Evolutionary conservation across 331 rosid species (phyloP), one percentile per base, ranked within the genome.

Genomic region (Pyracantha coccinea): DNA sequence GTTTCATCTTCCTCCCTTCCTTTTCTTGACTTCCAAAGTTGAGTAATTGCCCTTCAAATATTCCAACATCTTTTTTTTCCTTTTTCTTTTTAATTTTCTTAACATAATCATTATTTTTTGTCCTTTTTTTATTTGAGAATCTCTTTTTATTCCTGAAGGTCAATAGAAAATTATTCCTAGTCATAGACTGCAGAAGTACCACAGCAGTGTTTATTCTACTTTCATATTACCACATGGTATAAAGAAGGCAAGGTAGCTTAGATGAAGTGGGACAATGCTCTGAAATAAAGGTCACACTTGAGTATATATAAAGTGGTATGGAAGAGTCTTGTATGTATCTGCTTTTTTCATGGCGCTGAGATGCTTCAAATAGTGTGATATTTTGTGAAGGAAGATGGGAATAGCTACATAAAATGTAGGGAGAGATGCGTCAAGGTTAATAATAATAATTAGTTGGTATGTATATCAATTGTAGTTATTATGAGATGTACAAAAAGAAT

Each of bases 1-100:
- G 83, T 81, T 68, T 84, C 98, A 8, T 84, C 98, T 17, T 84
- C 91, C 21, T 87, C 89, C 8, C 86, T 84, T 66, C 83, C 90
- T 23, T 88, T 83, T 73, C 86, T 83, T 78, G 93, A 89, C 84
- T 88, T 85, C 79, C 85, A 86, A 60, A 69, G 58, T 68, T 72
- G 82, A 79, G 55, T 78, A 62, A 59, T 44, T 35, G 13, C 64
- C 64, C 61, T 58, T 32, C 70, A 67, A 35, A 67, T 11, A 10
- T 69, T 69, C 59, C 16, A 29, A 8, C 7, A 35, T 55, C 13
- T 33, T 60, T 75, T 75, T 8, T 11, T 20, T 54, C 68, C 35
- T 16, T 20, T 35, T 25, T 63, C 29, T 76, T 61, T 59, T 38
- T 61, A 20, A 54, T 54, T 59, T 27, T 31, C 19, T 28, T 25